Conservation (phyloP, 2,329 filamentous ascomycete species). For the Aspergillus clavatus region DNA sequence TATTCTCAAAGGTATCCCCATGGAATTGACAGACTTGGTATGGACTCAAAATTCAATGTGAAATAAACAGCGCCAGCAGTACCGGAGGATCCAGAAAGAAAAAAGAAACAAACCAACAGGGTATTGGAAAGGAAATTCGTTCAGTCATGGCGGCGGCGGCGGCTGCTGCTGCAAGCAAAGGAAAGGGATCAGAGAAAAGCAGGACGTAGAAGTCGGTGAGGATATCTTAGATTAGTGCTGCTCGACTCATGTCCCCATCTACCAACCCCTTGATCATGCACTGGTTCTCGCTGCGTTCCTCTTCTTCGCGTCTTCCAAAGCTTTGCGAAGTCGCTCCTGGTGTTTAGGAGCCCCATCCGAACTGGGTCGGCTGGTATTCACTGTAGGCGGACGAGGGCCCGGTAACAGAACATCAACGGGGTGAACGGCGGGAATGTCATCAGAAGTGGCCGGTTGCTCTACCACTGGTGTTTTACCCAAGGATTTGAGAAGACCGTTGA, state of each 20-base stretch:
- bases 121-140: slow-evolving; percentile 19
- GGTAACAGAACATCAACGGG: slow-evolving; percentile 17
- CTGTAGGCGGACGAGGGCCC: slow-evolving; percentile 25
- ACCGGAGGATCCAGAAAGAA: too few species aligned
- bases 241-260: neutral
- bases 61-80: too few species aligned
- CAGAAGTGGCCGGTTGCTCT: slow-evolving; percentile 12
- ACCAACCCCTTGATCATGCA: slow-evolving; percentile 4
- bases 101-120: neutral
- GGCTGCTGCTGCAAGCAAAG: slow-evolving; percentile 1
- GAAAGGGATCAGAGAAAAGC: neutral
- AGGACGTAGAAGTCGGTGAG: neutral
- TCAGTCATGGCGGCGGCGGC: slow-evolving; percentile 10
- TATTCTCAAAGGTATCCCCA: too few species aligned
- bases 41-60: too few species aligned
- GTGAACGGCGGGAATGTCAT: slow-evolving; percentile 8
- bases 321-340: slow-evolving; percentile 45
- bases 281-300: slow-evolving; percentile 43
- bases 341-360: slow-evolving; percentile 38
- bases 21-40: too few species aligned
- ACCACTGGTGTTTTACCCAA: slow-evolving; percentile 28
- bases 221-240: neutral
- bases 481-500: slow-evolving; percentile 37
- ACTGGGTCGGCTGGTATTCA: slow-evolving; percentile 10
- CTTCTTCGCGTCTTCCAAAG: slow-evolving; percentile 51